Evolutionary conservation across 352 stramenopile species (phyloP).

Genomic region (Globisporangium irregulare): DNA sequence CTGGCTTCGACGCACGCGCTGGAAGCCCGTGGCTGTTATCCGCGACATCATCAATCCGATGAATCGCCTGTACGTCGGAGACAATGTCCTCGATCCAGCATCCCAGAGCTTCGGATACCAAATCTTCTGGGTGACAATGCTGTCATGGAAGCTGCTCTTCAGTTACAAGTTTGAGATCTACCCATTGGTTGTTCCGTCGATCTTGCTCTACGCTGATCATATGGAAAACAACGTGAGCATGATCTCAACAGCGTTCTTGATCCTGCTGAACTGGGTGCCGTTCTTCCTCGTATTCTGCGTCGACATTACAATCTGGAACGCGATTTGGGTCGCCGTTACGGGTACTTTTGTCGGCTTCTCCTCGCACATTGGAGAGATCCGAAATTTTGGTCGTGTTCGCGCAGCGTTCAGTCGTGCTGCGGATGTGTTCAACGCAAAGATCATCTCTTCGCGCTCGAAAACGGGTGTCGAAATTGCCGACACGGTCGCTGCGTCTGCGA

Average conservation of each 20-base stretch:
- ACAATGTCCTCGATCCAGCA: constrained; percentile 95
- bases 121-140: constrained; percentile 93
- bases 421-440: constrained; percentile 83
- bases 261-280: constrained; percentile 95
- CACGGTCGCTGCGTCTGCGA: constrained; percentile 23
- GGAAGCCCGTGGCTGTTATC: constrained; percentile 56
- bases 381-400: constrained; percentile 88
- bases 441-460: constrained; percentile 77
- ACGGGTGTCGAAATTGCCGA: constrained; percentile 61
- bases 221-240: constrained; percentile 87
- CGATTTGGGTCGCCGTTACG: constrained; percentile 96
- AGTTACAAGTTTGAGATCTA: constrained; percentile 98
- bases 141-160: constrained; percentile 97
- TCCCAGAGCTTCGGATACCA: constrained; percentile 90
- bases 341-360: constrained; percentile 96
- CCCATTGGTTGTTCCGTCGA: constrained; percentile 92
- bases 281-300: constrained; percentile 98
- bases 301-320: constrained; percentile 98
- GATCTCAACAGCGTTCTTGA: constrained; percentile 85
- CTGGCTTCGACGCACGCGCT: constrained; percentile 75
- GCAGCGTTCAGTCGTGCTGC: constrained; percentile 84
- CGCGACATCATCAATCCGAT: constrained; percentile 91
- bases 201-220: constrained; percentile 97
- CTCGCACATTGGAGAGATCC: constrained; percentile 95
- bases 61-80: constrained; percentile 96